Conservation (phyloP, 306 rosid genomes). For the Nissolia schottii region DNA sequence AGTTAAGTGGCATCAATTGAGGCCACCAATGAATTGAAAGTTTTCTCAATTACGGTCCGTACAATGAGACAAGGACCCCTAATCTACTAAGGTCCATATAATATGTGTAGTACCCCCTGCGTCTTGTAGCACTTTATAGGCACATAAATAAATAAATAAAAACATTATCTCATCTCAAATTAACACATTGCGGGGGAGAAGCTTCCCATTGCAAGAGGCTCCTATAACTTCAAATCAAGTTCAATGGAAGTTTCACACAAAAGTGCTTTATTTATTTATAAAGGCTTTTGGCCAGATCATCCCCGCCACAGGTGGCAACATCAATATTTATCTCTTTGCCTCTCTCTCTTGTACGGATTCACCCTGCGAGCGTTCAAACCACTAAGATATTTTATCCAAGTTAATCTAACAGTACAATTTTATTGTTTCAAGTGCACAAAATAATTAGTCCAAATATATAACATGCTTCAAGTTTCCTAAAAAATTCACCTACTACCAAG, state of each 20-base stretch:
- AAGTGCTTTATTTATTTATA: neutral
- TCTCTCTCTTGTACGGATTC: neutral
- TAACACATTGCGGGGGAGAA: constrained; percentile 1
- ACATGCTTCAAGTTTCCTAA: neutral
- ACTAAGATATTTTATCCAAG: neutral
- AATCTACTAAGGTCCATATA: constrained; percentile 28
- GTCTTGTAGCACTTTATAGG: constrained; percentile 24
- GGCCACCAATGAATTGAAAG: constrained; percentile 16
- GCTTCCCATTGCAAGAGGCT: constrained; percentile 12
- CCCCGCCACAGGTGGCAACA: constrained; percentile 22
- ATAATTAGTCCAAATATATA: neutral
- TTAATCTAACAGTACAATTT: neutral
- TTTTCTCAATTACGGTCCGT: constrained; percentile 25
- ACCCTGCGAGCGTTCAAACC: neutral
- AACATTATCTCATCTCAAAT: constrained; percentile 21
- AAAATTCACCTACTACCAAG: neutral
- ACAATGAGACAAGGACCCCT: constrained; percentile 36
- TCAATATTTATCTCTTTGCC: constrained; percentile 11
- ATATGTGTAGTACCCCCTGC: neutral
- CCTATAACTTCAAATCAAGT: neutral
- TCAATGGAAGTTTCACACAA: neutral
- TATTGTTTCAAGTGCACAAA: neutral
- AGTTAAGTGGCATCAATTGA: constrained; percentile 24
- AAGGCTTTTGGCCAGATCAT: neutral
- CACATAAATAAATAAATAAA: constrained; percentile 18